Percentiles rank a stretch among this genome's conserved stretches.
Evolutionary conservation across 371 early-diverging fungal species (phyloP).

Genomic region (Thermomucor indicae-seudaticae): DNA sequence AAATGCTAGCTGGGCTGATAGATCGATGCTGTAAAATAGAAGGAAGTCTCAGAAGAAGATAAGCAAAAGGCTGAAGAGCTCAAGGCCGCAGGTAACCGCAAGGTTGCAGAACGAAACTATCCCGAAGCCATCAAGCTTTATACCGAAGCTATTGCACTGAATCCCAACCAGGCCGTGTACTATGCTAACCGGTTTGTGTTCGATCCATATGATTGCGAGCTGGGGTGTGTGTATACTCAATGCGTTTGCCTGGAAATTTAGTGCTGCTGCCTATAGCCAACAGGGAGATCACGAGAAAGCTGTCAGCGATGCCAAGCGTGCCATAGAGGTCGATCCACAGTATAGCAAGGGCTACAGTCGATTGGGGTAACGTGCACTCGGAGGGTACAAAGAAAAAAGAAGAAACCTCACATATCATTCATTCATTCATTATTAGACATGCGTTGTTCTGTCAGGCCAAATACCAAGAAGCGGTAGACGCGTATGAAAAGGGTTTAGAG

Average conservation of each 20-base stretch:
- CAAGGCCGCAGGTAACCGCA: conserved; percentile 83
- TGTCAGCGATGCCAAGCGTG: conserved; percentile 80
- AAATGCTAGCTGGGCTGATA: not conserved
- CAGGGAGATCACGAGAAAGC: conserved; percentile 83
- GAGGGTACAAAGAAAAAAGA: not conserved
- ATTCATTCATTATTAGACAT: conserved; percentile 47
- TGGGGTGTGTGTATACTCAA: not conserved
- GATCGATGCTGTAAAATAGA: not conserved
- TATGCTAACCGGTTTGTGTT: conserved; percentile 78
- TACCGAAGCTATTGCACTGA: conserved; percentile 85
- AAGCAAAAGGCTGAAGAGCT: conserved; percentile 82
- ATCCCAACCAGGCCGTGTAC: conserved; percentile 85
- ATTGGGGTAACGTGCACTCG: conserved; percentile 63
- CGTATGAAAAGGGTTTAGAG: conserved; percentile 88
- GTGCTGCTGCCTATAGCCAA: conserved; percentile 95
- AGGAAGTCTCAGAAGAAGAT: conserved; percentile 46
- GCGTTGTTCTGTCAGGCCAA: conserved; percentile 86
- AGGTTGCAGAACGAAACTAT: conserved; percentile 78
- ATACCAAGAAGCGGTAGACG: conserved; percentile 80
- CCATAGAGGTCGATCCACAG: conserved; percentile 80
- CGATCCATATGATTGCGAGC: not conserved
- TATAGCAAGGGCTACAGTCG: conserved; percentile 94
- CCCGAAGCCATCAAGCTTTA: conserved; percentile 85
- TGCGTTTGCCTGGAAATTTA: conserved; percentile 15
- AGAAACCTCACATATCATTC: not conserved